These are phyloP conservation scores for Solanum megistacrolobum DNA, from an alignment of 257 asterid species.

Conservation along the genomic window DNA sequence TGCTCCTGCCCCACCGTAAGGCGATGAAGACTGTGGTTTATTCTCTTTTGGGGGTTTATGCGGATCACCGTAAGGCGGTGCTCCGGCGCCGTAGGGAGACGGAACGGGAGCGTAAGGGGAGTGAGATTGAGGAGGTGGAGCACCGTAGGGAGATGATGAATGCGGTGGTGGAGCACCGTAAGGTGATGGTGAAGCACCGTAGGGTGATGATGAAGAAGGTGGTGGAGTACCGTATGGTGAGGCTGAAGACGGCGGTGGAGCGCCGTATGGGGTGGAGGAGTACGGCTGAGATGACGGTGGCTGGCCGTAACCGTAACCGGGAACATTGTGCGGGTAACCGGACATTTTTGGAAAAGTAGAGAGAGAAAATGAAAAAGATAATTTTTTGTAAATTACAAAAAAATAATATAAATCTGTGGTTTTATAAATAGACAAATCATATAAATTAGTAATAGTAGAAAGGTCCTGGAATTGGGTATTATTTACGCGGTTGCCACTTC, in stretches of 20 bases:
- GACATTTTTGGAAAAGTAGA: background rate
- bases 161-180: background rate
- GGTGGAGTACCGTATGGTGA: background rate
- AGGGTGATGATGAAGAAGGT: conserved; percentile 16
- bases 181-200: background rate
- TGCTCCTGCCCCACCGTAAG: background rate
- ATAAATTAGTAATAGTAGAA: background rate
- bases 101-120: conserved; percentile 11
- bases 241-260: conserved; percentile 2
- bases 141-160: background rate
- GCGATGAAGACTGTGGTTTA: background rate
- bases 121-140: background rate
- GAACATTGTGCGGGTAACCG: background rate
- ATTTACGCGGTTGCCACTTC: conserved; percentile 4
- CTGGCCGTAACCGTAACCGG: conserved; percentile 2
- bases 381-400: background rate
- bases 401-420: background rate
- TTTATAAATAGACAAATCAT: background rate
- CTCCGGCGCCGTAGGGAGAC: background rate
- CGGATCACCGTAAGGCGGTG: background rate
- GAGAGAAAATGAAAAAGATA: background rate
- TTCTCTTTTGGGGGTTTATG: background rate
- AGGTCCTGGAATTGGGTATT: background rate
- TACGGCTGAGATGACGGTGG: conserved; percentile 11
- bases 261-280: conserved; percentile 34